phyloP scores from a whole-genome alignment of 495 filamentous ascomycete species.

The Aspergillus funiculosus region DNA sequence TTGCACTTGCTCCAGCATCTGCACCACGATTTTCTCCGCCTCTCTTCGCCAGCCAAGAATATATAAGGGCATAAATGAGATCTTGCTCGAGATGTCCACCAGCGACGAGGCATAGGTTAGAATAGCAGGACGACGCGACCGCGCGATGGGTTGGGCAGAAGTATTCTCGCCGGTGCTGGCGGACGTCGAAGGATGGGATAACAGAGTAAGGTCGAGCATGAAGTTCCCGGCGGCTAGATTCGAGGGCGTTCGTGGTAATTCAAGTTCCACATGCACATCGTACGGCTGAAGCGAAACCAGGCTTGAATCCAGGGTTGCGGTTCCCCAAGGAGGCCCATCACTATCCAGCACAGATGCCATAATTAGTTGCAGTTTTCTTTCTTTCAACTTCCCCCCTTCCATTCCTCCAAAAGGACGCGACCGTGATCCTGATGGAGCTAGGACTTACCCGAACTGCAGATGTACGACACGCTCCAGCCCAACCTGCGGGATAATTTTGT shows the following conservation, averaged over 20 bases:
- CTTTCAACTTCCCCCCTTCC: no score
- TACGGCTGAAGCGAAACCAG: slow-evolving; percentile 49
- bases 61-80: slow-evolving; percentile 54
- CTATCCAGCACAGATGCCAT: slow-evolving; percentile 16
- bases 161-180: slow-evolving; percentile 19
- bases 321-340: slow-evolving; percentile 41
- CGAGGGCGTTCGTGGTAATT: slow-evolving; percentile 56
- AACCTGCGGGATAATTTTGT: slow-evolving; percentile 70
- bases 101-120: slow-evolving; percentile 60
- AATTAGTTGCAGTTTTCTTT: background rate
- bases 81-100: slow-evolving; percentile 44
- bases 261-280: slow-evolving; percentile 66
- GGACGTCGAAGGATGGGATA: slow-evolving; percentile 34
- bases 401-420: no score
- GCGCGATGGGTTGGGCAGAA: slow-evolving; percentile 31
- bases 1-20: slow-evolving; percentile 64
- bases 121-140: slow-evolving; percentile 56
- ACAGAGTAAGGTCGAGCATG: slow-evolving; percentile 77
- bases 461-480: slow-evolving; percentile 62
- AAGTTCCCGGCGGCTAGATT: slow-evolving; percentile 72
- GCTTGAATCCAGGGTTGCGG: slow-evolving; percentile 31
- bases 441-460: slow-evolving; percentile 69
- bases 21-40: slow-evolving; percentile 54
- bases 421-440: background rate
- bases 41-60: slow-evolving; percentile 51